Percentiles rank a stretch among this genome's conserved stretches.
Conservation (phyloP, 371 early-diverging fungal genomes). For the Haplosporangium sp. region DNA sequence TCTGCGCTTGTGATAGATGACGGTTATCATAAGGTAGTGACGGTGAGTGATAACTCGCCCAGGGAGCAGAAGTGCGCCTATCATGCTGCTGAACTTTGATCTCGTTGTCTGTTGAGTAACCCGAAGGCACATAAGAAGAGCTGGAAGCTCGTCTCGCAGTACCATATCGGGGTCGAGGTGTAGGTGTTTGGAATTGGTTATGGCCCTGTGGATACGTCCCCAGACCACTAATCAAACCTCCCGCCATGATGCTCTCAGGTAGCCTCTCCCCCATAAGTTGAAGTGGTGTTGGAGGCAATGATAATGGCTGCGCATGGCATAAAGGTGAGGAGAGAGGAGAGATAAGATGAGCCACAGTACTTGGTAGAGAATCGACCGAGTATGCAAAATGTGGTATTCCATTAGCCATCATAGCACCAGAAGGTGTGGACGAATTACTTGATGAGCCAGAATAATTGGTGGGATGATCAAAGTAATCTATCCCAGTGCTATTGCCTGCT, state of each 20-base stretch:
- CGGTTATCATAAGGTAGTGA: constrained; percentile 17
- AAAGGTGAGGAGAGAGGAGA: constrained; percentile 44
- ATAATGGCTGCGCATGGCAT: constrained; percentile 33
- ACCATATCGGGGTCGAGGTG: constrained; percentile 21
- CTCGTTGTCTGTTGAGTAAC: constrained; percentile 18
- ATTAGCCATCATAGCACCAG: constrained; percentile 17
- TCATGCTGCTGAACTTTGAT: constrained; percentile 30
- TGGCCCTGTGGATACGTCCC: constrained; percentile 20
- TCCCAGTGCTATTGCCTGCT: not conserved
- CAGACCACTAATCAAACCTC: not conserved
- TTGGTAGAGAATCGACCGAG: constrained; percentile 23
- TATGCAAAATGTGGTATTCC: constrained; percentile 20
- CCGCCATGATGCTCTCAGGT: constrained; percentile 25
- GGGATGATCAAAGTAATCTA: constrained; percentile 43
- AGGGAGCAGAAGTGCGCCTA: constrained; percentile 42
- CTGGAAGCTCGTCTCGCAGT: constrained; percentile 45
- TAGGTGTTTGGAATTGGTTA: constrained; percentile 21
- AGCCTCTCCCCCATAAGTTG: constrained; percentile 25
- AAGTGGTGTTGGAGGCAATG: constrained; percentile 49
- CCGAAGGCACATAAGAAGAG: constrained; percentile 40
- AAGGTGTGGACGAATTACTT: constrained; percentile 45
- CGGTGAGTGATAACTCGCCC: constrained; percentile 20
- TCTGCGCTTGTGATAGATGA: constrained; percentile 7
- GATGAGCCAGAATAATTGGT: constrained; percentile 27
- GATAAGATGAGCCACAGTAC: constrained; percentile 33